A percentile compares a stretch with the other conserved stretches of the same genome.
Conservation (phyloP, 2,329 filamentous ascomycete species). For the Paecilomyces fulvus region DNA sequence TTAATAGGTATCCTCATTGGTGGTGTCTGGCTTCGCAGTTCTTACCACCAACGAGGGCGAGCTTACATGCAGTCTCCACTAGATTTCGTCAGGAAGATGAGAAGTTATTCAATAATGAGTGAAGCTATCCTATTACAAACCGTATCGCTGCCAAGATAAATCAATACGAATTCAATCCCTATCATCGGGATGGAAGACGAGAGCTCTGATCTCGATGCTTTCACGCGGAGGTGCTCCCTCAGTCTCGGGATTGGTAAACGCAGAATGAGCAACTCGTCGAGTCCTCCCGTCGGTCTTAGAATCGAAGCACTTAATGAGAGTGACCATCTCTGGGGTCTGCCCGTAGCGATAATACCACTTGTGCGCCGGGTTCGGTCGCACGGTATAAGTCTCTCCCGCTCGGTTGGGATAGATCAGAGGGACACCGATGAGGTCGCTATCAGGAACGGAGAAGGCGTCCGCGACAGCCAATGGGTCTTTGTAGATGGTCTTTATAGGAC, state of each 20-base stretch:
- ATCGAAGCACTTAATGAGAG: constrained; percentile 56
- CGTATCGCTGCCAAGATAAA: neutral
- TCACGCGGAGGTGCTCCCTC: constrained; percentile 30
- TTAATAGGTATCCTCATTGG: no score
- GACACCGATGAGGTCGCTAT: constrained; percentile 43
- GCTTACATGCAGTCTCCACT: no score
- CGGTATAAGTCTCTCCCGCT: constrained; percentile 42
- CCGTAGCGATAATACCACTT: constrained; percentile 48
- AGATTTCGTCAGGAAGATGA: neutral
- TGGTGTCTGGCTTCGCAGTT: no score
- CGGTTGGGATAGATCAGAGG: constrained; percentile 46
- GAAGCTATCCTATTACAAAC: neutral
- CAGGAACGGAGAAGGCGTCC: constrained; percentile 42
- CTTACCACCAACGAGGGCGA: no score
- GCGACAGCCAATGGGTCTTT: constrained; percentile 49
- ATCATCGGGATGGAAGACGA: constrained; percentile 45
- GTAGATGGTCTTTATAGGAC: constrained; percentile 41
- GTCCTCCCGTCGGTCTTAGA: constrained; percentile 48
- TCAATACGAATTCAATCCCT: constrained; percentile 9
- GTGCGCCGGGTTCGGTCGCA: constrained; percentile 36
- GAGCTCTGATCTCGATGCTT: constrained; percentile 50
- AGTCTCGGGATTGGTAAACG: constrained; percentile 45
- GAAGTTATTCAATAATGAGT: neutral
- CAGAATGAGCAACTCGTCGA: constrained; percentile 47
- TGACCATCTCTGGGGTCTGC: constrained; percentile 46